A percentile compares a stretch with the other conserved stretches of the same genome.
Conservation (phyloP, 441 rosid genomes). For the Raphanus hybrid region DNA sequence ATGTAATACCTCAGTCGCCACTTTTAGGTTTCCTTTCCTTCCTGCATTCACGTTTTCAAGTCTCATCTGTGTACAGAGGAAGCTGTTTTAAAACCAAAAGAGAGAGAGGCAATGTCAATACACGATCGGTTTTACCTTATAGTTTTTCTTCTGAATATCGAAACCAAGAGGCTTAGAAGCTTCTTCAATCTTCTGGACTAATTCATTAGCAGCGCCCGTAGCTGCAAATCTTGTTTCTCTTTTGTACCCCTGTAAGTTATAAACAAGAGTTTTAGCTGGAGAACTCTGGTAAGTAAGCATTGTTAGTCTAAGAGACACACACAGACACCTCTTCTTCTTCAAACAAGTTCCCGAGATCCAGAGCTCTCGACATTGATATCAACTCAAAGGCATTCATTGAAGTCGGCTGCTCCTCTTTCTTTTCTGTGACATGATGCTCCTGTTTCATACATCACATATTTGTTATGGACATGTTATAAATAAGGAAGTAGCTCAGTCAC, state of each 20-base stretch:
- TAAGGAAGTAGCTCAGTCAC: not conserved
- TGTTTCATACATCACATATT: constrained; percentile 37
- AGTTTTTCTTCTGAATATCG: constrained; percentile 88
- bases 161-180: constrained; percentile 98
- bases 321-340: constrained; percentile 76
- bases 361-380: constrained; percentile 90
- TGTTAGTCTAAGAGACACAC: too few species aligned
- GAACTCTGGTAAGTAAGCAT: too few species aligned
- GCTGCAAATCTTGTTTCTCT: constrained; percentile 96
- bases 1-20: constrained; percentile 81
- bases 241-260: constrained; percentile 61
- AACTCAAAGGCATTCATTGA: constrained; percentile 94
- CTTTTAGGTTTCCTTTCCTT: constrained; percentile 91
- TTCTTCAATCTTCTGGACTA: constrained; percentile 90
- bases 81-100: constrained; percentile 3
- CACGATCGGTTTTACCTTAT: constrained; percentile 63
- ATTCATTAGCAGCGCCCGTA: constrained; percentile 77
- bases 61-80: constrained; percentile 67
- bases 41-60: constrained; percentile 91
- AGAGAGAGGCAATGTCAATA: constrained; percentile 11
- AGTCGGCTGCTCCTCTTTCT: constrained; percentile 81
- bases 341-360: constrained; percentile 88
- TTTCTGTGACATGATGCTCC: constrained; percentile 94
- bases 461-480: constrained; percentile 1
- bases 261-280: not conserved